Evolutionary conservation across 169 alveolate species (phyloP).

Genomic region (Eimeria maxima): DNA sequence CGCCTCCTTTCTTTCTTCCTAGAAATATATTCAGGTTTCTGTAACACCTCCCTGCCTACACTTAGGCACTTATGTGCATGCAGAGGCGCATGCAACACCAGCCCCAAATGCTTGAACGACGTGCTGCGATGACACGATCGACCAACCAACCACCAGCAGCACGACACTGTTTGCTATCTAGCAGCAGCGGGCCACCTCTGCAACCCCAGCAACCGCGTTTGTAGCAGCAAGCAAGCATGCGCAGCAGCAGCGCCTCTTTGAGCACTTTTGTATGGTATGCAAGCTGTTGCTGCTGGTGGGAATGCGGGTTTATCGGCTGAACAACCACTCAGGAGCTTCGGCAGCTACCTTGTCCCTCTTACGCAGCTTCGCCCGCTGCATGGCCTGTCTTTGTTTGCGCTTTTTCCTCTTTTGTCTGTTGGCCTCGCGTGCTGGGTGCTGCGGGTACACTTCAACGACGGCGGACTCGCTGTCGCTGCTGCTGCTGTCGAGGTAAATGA

Average conservation of each 20-base stretch:
- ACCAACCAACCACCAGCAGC: background rate
- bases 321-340: background rate
- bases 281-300: background rate
- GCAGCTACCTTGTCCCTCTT: background rate
- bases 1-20: background rate
- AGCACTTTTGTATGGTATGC: background rate
- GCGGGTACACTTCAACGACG: constrained; percentile 29
- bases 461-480: constrained; percentile 52
- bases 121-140: background rate
- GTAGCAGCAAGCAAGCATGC: background rate
- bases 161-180: background rate
- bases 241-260: constrained; percentile 10
- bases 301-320: background rate
- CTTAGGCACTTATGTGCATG: background rate
- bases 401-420: constrained; percentile 2
- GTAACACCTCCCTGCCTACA: background rate
- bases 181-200: background rate
- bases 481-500: constrained; percentile 12
- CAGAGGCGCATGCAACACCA: background rate
- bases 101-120: background rate
- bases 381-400: constrained; percentile 33
- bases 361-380: background rate
- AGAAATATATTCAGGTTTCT: background rate
- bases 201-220: background rate
- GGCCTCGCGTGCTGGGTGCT: background rate